Base-by-base conservation (phyloP, 2,329 filamentous ascomycete species). In the Phaeosphaeriaceae sp. region DNA sequence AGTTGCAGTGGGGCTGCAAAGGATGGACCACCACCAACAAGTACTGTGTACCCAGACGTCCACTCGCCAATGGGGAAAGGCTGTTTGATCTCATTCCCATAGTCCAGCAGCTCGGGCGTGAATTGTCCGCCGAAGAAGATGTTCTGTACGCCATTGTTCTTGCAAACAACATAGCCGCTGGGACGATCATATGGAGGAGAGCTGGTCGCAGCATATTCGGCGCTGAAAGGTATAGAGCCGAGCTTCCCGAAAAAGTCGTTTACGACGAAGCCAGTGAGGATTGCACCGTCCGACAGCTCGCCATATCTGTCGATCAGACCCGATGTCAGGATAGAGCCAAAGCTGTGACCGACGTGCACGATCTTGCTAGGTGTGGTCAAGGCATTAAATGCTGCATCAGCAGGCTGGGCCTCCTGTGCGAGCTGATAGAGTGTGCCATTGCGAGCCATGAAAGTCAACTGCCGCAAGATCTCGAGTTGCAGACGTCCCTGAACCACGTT, bases 221-320 rank as follows among this genome's bases (percentile, higher is more conserved):
- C 60, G 21, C 62, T 49, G 47, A 68, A 69, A 10, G 61, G 50
- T 3, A 58, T 51, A 22, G 55, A 53, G 36, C 61, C 70, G 7
- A 56, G 52, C 13, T 56, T 57, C 9, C 17, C 57, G 20, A 62
- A 53, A 27, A 15, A 42, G n/a, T 44, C 4, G 60, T 67, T 76
- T 17, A 73, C 50, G 19, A 78, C 61, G 53, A 74, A 80, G 7
- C 76, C 79, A 1, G 79, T 80, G 48, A 81, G 65, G 47, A 81
- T 69, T 19, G 77, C 69, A 17, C 71, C 79, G 61, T 80, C 78
- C 44, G 71, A 74, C 21, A 78, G 68, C 3, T 71, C 56, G 13
- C 72, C 73, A 59, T 79, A 74, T 21, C 65, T 64, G 3, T 68
- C 69, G 2, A 77, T 62, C 42, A 78, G 60, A 10, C 62, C 72